Base-by-base conservation (phyloP, 2,329 filamentous ascomycete genomes). In the Neonectria coccinea region DNA sequence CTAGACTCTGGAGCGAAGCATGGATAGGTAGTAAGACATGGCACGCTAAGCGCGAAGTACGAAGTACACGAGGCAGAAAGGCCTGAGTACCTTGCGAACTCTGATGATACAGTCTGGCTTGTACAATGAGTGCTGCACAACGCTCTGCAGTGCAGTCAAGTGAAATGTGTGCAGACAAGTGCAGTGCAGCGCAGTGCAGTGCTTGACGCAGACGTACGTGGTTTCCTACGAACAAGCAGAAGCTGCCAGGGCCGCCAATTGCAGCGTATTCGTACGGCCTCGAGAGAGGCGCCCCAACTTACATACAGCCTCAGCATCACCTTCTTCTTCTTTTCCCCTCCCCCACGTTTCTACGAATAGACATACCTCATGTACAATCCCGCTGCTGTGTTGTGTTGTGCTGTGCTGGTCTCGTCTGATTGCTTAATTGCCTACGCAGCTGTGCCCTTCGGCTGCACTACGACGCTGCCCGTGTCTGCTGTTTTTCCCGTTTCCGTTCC, bases 201-300 rank as follows among this genome's bases (percentile, higher is more conserved):
- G 47, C 48, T 31, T 51, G 48, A 52, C 47, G 47, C 63, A 51
- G 56, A 55, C 10, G 27, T 69, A 72, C 70, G 70, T 72, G 68
- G 70, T 70, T 67, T 47, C 47, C 58, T 42, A 22, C 52, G n/a
- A 20, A 50, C 64, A 44, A 56, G 59, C 52, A 56, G 56, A 29
- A 53, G 52, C 62, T 53, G 39, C 39, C 39, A 42, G 39, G 39
- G 39, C 39, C 39, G 16, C 39, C 39, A 42, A 42, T 42, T 10
- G 3, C 39, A 42, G 39, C 39, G 39, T 39, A n/a, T 39, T 39
- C 36, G 14, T n/a, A 33, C 31, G 31, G 2, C 31, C 11, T 10
- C 31, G 3, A 9, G 10, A 12, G 31, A 10, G 11, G 10, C 11
- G 5, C 31, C 29, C 9, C 9, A 29, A 10, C 29, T 29, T 8